Base-by-base conservation (phyloP, 1,284 basidiomycete genomes). In the Austroboletus niveus region DNA sequence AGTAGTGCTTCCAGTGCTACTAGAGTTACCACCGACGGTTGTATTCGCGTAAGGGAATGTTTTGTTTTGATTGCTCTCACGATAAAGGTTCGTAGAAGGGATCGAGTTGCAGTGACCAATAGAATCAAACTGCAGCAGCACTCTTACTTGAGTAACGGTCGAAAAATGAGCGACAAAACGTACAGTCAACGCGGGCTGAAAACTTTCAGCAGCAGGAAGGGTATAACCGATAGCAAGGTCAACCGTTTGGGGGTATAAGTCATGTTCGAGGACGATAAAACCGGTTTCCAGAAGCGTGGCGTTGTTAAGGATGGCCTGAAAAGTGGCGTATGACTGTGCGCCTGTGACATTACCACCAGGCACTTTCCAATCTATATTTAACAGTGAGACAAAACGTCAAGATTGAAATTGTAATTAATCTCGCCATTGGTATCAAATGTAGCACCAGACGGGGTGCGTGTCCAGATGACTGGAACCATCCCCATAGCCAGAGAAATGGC, bases 191-290 rank as follows among this genome's bases (percentile, higher is more conserved):
- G 76, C 65, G 45, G 85, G 85, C 42, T 76, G 71, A 71, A 81
- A 81, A 12, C 56, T 74, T 57, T 82, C 65, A 24, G 89, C 89
- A 40, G 81, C 74, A 49, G 87, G 80, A n/a, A 96, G 75, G 58
- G 89, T 87, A 73, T 93, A 94, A 44, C 91, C 90, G 55, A 89
- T 79, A 31, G 93, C 92, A 55, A 97, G 82, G 62, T 95, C 91
- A 48, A 95, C 92, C 12, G 89, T 89, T 63, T 90, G 82, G 62
- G 89, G 77, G 67, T 84, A 94, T 43, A 95, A 74, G 70, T 95
- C 93, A 66, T 96, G 93, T 67, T 91, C 77, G 48, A 98, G 79
- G 42, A 96, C 92, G 65, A 94, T 86, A 77, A 96, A 96, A 40
- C 85, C 85, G 45, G 78, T 83, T 49, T 78, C 58, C 36, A 89